A percentile compares a stretch with the other conserved stretches of the same genome.
Conservation (phyloP, 208 protist genomes). For the Wallacemonas sp. region DNA sequence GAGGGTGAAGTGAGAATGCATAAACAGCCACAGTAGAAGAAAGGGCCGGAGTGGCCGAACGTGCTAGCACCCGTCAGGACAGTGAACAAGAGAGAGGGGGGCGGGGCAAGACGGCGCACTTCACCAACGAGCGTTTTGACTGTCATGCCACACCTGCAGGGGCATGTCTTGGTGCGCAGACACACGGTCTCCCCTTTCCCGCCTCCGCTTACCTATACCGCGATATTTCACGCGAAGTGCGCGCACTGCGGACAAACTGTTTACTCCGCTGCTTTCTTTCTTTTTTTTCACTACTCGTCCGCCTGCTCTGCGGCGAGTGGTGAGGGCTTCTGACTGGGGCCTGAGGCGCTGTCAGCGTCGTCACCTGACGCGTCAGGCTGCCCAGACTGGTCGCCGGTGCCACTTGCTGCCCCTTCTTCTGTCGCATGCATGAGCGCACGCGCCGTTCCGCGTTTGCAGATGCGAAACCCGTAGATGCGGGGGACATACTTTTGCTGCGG, state of each 20-base stretch:
- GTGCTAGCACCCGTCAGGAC: background rate
- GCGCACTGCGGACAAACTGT: no score
- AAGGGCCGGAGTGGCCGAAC: background rate
- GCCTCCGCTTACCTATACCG: no score
- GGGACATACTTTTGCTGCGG: constrained; percentile 93
- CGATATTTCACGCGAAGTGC: no score
- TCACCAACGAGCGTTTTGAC: no score
- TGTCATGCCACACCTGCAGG: no score
- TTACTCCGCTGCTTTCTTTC: no score
- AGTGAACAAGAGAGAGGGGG: background rate
- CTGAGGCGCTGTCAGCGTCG: background rate
- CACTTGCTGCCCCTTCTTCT: constrained; percentile 6
- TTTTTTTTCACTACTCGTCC: constrained; percentile 15
- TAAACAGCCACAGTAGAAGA: constrained; percentile 14
- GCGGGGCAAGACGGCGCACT: no score
- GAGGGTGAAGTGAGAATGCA: no score
- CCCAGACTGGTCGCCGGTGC: background rate
- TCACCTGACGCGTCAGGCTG: background rate
- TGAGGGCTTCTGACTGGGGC: no score
- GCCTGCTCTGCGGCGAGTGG: no score
- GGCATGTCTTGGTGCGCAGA: no score
- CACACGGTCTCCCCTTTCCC: no score
- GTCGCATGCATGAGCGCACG: background rate
- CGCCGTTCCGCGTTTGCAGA: constrained; percentile 59
- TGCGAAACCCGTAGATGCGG: constrained; percentile 96